A percentile compares a stretch with the other conserved stretches of the same genome.
Evolutionary conservation across 2,329 filamentous ascomycete species (phyloP).

Genomic region (Ophiosphaerella korrae): DNA sequence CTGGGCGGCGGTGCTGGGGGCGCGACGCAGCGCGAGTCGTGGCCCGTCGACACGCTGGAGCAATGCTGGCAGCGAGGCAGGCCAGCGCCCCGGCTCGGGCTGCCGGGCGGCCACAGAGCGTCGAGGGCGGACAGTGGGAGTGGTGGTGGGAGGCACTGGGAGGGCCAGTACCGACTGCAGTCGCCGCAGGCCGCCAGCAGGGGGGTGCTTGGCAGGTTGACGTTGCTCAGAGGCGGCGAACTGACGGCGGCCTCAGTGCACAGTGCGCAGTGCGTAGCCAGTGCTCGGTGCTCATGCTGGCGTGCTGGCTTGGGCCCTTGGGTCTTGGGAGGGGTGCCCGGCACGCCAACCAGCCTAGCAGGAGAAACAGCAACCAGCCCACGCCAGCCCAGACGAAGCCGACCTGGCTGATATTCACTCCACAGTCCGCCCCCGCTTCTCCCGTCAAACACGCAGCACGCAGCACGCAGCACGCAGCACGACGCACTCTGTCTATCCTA

Average conservation of each 20-base stretch:
- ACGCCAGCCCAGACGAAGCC: conserved; percentile 17
- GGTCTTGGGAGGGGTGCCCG: background rate
- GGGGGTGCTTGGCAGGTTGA: conserved; percentile 30
- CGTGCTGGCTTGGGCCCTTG: background rate
- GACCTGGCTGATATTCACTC: conserved; percentile 18
- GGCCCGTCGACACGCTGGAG: background rate
- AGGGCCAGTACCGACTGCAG: conserved; percentile 22
- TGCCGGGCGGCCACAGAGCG: conserved; percentile 8
- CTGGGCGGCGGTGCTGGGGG: no score
- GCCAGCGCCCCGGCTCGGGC: conserved; percentile 3
- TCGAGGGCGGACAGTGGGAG: conserved; percentile 10
- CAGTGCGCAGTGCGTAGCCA: conserved; percentile 14
- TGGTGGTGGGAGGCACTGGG: conserved; percentile 9
- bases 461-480: no score
- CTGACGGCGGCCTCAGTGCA: conserved; percentile 19
- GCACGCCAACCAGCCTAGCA: conserved; percentile 9
- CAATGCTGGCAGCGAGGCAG: background rate
- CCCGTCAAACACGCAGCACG: no score
- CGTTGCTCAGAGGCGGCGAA: conserved; percentile 31
- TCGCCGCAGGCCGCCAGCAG: conserved; percentile 12
- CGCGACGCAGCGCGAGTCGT: no score
- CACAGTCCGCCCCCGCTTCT: conserved; percentile 13
- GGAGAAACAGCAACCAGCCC: conserved; percentile 33
- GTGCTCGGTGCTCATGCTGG: no score
- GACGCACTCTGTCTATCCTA: background rate